Conservation (phyloP, 345 rosid genomes). For the Aquilaria yunnanensis region DNA sequence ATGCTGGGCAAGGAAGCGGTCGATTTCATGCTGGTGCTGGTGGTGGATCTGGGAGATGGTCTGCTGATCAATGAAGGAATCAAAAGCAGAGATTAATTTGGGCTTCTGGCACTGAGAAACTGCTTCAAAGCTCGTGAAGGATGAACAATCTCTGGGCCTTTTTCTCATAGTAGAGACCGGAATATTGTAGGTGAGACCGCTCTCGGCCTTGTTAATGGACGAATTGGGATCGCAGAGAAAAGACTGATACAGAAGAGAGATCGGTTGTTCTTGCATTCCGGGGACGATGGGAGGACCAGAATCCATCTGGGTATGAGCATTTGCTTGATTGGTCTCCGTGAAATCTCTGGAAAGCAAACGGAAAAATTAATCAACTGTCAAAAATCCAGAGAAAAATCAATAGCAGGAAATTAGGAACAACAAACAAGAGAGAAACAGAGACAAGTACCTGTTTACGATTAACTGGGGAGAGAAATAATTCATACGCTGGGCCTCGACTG, state of each 20-base stretch:
- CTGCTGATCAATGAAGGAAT: conserved; percentile 32
- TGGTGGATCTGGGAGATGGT: conserved; percentile 42
- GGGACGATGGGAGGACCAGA: conserved; percentile 18
- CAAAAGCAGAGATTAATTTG: conserved; percentile 17
- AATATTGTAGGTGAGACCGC: conserved; percentile 45
- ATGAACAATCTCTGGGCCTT: conserved; percentile 33
- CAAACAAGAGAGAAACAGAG: background rate
- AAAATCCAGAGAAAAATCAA: background rate
- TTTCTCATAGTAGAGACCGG: conserved; percentile 27
- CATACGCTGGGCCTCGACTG: conserved; percentile 45
- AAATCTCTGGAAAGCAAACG: conserved; percentile 33
- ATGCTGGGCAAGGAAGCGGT: conserved; percentile 42
- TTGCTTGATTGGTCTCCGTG: conserved; percentile 30
- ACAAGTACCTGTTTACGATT: conserved; percentile 27
- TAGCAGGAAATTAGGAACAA: background rate
- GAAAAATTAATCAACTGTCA: background rate
- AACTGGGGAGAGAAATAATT: conserved; percentile 40
- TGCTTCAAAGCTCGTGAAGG: conserved; percentile 23
- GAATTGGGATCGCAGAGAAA: conserved; percentile 28
- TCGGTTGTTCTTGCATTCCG: conserved; percentile 21
- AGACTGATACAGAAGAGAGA: conserved; percentile 27
- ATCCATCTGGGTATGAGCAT: conserved; percentile 33
- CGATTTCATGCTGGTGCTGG: conserved; percentile 45
- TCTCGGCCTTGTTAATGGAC: conserved; percentile 39
- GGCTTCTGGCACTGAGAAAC: conserved; percentile 29